Conservation (phyloP, 345 rosid genomes). For the Ceriops tagal region DNA sequence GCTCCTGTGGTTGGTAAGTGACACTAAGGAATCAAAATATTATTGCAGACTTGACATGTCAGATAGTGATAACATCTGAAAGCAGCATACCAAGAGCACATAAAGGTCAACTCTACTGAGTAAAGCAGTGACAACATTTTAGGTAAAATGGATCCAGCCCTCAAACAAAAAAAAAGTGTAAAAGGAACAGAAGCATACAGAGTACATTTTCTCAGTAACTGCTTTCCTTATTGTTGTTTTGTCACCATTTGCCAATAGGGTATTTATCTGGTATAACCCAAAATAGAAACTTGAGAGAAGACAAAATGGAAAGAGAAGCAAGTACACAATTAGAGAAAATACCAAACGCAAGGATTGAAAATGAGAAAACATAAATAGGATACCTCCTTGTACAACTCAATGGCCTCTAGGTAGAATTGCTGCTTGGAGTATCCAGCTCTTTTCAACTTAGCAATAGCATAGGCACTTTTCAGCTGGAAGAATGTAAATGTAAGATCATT, state of each 20-base stretch:
- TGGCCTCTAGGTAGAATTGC: slow-evolving; percentile 71
- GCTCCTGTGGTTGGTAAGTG: slow-evolving; percentile 38
- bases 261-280: slow-evolving; percentile 56
- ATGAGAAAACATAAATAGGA: neutral
- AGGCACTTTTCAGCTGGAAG: slow-evolving; percentile 81
- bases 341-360: neutral
- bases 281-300: slow-evolving; percentile 9
- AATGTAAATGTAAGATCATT: neutral
- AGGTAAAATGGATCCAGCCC: too few relatives aligned
- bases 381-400: slow-evolving; percentile 76
- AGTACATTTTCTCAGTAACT: slow-evolving; percentile 86
- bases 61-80: neutral
- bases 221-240: slow-evolving; percentile 67
- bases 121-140: too few relatives aligned
- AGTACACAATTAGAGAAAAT: neutral
- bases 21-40: slow-evolving; percentile 12
- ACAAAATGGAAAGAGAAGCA: neutral
- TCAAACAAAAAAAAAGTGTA: neutral
- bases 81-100: neutral
- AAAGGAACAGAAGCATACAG: slow-evolving; percentile 57
- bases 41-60: neutral
- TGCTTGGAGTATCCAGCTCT: slow-evolving; percentile 81
- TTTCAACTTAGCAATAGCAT: slow-evolving; percentile 76
- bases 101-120: neutral
- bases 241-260: slow-evolving; percentile 66